Evolutionary conservation across 2,329 filamentous ascomycete species (phyloP), one percentile per base, ranked within the genome.

Genomic region (Pyrenochaeta sp.): DNA sequence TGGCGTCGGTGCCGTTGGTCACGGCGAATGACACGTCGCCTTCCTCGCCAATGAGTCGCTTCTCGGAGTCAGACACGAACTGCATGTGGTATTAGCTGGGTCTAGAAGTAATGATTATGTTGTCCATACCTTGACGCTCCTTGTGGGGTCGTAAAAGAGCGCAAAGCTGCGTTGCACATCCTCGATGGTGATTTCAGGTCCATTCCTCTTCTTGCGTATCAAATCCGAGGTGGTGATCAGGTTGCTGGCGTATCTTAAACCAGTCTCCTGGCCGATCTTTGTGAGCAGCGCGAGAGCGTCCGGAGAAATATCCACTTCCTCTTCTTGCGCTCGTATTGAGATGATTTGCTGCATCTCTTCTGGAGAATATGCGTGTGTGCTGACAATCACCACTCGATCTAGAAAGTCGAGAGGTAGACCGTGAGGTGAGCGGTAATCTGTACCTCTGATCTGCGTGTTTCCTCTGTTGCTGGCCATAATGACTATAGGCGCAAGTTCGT

Each of bases 401-500:
- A 99, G 81, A 74, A 99, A 96, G 74, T 99, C 94, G 31, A 97
- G 84, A 0, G 94, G 94, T 29, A 99, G 79, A 19, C 94, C 94
- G 71, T 99, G 94, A 2, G 94, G 94, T 60, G 89, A 94, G 61
- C 85, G 87, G 76, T 97, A 96, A 71, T 90, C 89, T 42, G 94
- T 99, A 45, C 94, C 94, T 21, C 94, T 85, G 66, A 99, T 96
- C 58, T 88, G 87, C 24, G 94, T 89, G 72, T 91, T 85, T 54
- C 94, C 94, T 48, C 94, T 83, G 77, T 99, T 99, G 80, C 89
- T 96, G 41, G 94, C 94, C 94, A 99, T 99, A 74, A 99, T 99
- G 72, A 99, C 92, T 55, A 99, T 92, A 26, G 94, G 94, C 1
- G 94, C 91, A 21, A 99, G 82, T 63, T 97, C 91, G 48, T 92